Evolutionary conservation across 2,329 filamentous ascomycete genomes (phyloP).

Genomic region (Neofusicoccum sp.): DNA sequence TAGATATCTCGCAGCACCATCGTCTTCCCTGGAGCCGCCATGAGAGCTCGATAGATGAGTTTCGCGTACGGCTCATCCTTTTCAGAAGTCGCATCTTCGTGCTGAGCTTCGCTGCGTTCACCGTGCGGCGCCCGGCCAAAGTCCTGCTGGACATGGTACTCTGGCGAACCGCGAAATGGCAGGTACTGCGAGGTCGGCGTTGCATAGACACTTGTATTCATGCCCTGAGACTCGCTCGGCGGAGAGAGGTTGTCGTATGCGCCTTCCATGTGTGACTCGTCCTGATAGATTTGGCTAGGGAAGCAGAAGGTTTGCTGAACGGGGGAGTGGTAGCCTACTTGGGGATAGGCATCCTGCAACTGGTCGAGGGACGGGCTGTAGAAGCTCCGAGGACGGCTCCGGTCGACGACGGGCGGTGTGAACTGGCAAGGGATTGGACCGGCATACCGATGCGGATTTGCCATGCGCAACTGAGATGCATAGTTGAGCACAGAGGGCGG

Average conservation of each 20-base stretch:
- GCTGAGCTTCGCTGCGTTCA: neutral
- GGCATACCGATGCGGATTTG: neutral
- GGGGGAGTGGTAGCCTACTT: constrained; percentile 6
- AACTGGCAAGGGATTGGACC: constrained; percentile 27
- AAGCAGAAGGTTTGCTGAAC: neutral
- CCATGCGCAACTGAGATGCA: neutral
- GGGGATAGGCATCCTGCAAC: neutral
- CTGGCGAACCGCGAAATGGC: neutral
- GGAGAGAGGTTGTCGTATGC: neutral
- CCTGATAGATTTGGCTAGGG: neutral
- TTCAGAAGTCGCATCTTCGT: constrained; percentile 31
- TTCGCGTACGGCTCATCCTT: constrained; percentile 75
- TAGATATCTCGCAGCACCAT: constrained; percentile 89
- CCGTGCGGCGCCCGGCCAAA: neutral
- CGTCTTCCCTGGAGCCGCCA: constrained; percentile 64
- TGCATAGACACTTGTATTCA: neutral
- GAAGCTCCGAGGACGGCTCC: constrained; percentile 27
- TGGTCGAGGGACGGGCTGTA: neutral
- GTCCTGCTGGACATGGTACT: neutral
- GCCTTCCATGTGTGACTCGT: neutral
- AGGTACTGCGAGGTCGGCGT: neutral
- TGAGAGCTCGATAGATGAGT: constrained; percentile 76
- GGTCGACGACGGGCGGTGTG: neutral
- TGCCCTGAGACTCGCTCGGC: neutral
- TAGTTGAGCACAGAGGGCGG: constrained; percentile 26